Percentiles rank a stretch among this genome's conserved stretches.
Conservation (phyloP, 345 rosid species). For the Citrus trifoliata region DNA sequence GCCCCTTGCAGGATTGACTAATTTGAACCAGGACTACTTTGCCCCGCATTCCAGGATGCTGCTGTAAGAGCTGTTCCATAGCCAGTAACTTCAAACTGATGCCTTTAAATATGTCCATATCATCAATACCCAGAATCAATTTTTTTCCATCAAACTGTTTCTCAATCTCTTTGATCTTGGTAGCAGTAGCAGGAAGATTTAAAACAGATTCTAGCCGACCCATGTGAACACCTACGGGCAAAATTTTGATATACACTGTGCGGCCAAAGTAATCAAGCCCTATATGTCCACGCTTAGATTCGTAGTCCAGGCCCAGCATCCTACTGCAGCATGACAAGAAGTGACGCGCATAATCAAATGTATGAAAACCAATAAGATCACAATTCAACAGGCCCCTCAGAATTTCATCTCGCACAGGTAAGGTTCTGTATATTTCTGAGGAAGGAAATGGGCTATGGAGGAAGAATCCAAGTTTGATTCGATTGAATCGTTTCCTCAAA, state of each 20-base stretch:
- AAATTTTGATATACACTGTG: constrained; percentile 64
- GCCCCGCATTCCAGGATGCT: constrained; percentile 51
- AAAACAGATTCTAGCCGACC: constrained; percentile 69
- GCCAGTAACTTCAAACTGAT: constrained; percentile 73
- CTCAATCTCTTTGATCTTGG: constrained; percentile 56
- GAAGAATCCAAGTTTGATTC: constrained; percentile 76
- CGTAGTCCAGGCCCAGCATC: constrained; percentile 83
- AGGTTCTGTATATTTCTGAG: constrained; percentile 71
- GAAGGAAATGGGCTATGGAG: constrained; percentile 86
- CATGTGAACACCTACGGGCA: constrained; percentile 76
- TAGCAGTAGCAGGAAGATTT: constrained; percentile 57
- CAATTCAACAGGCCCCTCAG: constrained; percentile 69
- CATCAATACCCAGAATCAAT: constrained; percentile 72
- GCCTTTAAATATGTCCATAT: constrained; percentile 86
- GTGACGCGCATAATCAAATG: constrained; percentile 80
- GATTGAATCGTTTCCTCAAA: constrained; percentile 64
- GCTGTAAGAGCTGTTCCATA: constrained; percentile 65
- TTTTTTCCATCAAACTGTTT: constrained; percentile 57
- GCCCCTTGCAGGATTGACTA: constrained; percentile 73
- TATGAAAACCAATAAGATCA: constrained; percentile 78
- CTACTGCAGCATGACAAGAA: constrained; percentile 80
- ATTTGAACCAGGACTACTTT: constrained; percentile 74
- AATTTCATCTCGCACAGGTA: constrained; percentile 69
- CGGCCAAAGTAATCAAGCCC: constrained; percentile 88
- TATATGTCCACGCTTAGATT: constrained; percentile 80